phyloP scores from a whole-genome alignment of 371 early-diverging fungal species.

The Mortierella sp. region DNA sequence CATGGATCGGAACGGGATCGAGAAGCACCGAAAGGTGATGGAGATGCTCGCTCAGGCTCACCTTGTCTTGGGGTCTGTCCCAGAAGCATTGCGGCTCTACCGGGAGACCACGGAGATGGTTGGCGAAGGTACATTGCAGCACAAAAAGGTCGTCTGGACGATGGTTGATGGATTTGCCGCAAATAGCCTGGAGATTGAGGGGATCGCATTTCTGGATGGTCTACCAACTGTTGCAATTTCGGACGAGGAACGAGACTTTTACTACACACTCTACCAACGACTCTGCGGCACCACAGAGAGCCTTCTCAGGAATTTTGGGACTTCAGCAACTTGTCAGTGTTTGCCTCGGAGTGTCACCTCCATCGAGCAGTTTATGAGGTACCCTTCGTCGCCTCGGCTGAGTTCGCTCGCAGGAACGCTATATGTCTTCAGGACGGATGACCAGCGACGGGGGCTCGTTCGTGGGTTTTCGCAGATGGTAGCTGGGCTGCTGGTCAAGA shows the following conservation, averaged over 20 bases:
- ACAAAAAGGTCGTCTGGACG: conserved; percentile 24
- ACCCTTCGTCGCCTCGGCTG: not conserved
- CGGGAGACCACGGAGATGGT: not conserved
- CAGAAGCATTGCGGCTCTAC: conserved; percentile 16
- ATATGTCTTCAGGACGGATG: not conserved
- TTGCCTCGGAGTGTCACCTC: not conserved
- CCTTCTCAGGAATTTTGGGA: not conserved
- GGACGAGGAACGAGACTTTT: not conserved
- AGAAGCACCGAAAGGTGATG: conserved; percentile 10
- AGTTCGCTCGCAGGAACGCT: not conserved
- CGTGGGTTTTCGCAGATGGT: conserved; percentile 25
- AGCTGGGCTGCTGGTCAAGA: conserved; percentile 28
- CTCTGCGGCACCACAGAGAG: conserved; percentile 3
- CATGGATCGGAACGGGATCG: conserved; percentile 8
- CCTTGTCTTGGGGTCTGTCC: conserved; percentile 16
- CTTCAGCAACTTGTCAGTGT: not conserved
- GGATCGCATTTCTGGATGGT: conserved; percentile 40
- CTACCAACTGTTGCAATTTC: not conserved
- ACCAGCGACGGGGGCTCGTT: not conserved
- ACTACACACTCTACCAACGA: conserved; percentile 20
- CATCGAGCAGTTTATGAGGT: not conserved
- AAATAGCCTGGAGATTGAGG: conserved; percentile 17
- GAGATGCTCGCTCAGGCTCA: conserved; percentile 33
- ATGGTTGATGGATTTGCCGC: conserved; percentile 37
- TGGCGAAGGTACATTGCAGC: conserved; percentile 9